Evolutionary conservation across 495 filamentous ascomycete genomes (phyloP).

Genomic region (Xylaria cubensis): DNA sequence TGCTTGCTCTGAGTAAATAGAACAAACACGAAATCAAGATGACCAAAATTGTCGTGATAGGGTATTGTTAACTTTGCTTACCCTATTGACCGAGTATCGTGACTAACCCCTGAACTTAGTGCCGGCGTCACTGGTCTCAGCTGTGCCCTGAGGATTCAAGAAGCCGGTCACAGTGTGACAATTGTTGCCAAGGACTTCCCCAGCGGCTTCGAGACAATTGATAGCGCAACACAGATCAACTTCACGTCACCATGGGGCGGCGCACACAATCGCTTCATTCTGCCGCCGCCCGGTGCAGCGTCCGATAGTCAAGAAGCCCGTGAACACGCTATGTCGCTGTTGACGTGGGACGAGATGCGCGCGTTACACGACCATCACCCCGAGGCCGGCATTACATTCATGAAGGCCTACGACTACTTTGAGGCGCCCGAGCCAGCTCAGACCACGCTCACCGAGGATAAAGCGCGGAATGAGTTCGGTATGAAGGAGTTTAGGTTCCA

Average conservation of each 20-base stretch:
- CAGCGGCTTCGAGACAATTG: slow-evolving; percentile 49
- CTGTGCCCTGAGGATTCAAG: slow-evolving; percentile 58
- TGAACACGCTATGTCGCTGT: slow-evolving; percentile 58
- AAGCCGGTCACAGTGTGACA: slow-evolving; percentile 53
- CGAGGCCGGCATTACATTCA: slow-evolving; percentile 58
- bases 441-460: slow-evolving; percentile 37
- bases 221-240: slow-evolving; percentile 56
- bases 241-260: slow-evolving; percentile 72
- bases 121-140: slow-evolving; percentile 66
- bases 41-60: slow-evolving; percentile 22
- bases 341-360: slow-evolving; percentile 60
- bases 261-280: slow-evolving; percentile 65
- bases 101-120: slow-evolving; percentile 42
- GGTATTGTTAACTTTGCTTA: slow-evolving; percentile 10
- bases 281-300: slow-evolving; percentile 44
- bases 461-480: slow-evolving; percentile 45
- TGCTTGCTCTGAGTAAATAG: neutral
- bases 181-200: slow-evolving; percentile 66
- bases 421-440: slow-evolving; percentile 54
- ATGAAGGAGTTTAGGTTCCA: slow-evolving; percentile 55
- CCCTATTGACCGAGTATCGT: neutral
- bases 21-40: neutral
- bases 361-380: slow-evolving; percentile 46
- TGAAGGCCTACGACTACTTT: slow-evolving; percentile 66
- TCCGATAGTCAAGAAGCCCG: slow-evolving; percentile 35